Evolutionary conservation across 768 basidiomycete genomes (phyloP).

Genomic region (Vishniacozyma victoriae): DNA sequence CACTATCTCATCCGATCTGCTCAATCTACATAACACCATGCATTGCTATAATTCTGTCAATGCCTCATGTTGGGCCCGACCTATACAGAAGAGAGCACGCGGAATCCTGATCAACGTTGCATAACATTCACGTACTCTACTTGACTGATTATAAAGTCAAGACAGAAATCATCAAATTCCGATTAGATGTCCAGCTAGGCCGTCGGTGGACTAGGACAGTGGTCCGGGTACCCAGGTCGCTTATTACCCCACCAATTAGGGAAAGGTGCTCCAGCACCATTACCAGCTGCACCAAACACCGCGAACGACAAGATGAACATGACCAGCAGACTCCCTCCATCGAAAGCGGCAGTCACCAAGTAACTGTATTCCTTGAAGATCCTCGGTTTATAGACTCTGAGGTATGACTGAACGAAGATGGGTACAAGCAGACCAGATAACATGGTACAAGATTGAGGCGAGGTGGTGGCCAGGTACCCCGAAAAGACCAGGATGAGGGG

Average conservation of each 20-base stretch:
- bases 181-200: too few species aligned
- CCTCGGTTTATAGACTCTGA: constrained; percentile 3
- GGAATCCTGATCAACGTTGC: too few species aligned
- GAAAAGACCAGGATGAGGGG: constrained; percentile 8
- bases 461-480: constrained; percentile 1
- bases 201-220: too few species aligned
- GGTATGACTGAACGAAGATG: constrained; percentile 7
- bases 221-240: constrained; percentile 1
- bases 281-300: constrained; percentile 10
- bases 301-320: constrained; percentile 13
- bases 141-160: too few species aligned
- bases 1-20: too few species aligned
- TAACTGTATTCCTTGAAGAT: constrained; percentile 11
- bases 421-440: constrained; percentile 2
- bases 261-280: constrained; percentile 2
- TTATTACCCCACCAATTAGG: constrained; percentile 12
- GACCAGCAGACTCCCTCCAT: constrained; percentile 6
- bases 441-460: constrained; percentile 7
- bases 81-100: too few species aligned
- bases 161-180: too few species aligned
- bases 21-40: too few species aligned
- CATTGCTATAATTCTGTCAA: too few species aligned
- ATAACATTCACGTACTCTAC: too few species aligned
- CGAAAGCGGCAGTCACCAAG: constrained; percentile 6
- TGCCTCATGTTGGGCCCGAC: too few species aligned